phyloP scores from a whole-genome alignment of 768 basidiomycete species.

The Boletus rubropictus region DNA sequence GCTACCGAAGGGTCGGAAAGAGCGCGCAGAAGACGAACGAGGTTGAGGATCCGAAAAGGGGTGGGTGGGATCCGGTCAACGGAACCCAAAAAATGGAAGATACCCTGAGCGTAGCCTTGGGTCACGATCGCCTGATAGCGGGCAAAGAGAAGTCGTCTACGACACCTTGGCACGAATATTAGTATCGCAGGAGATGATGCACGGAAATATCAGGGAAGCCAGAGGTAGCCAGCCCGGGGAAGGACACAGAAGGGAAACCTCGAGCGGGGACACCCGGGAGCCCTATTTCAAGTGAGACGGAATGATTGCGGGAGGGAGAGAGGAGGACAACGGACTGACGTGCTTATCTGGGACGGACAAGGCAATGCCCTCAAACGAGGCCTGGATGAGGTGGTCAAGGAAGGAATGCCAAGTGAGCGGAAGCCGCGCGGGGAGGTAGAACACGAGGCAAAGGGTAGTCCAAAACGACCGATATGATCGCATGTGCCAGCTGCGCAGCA shows the following conservation, averaged over 20 bases:
- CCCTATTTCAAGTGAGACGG: background rate
- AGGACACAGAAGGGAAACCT: background rate
- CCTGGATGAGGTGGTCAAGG: slow-evolving; percentile 1
- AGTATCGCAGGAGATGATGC: slow-evolving; percentile 3
- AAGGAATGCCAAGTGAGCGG: background rate
- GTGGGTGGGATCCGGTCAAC: slow-evolving; percentile 20
- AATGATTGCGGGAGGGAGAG: background rate
- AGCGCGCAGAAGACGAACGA: background rate
- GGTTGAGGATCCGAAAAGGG: slow-evolving; percentile 16
- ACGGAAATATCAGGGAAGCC: slow-evolving; percentile 7
- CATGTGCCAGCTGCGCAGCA: background rate
- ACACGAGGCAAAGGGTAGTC: slow-evolving; percentile 17
- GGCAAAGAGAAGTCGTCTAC: slow-evolving; percentile 5
- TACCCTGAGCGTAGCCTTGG: slow-evolving; percentile 14
- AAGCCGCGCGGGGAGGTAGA: slow-evolving; percentile 12
- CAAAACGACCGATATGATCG: slow-evolving; percentile 4
- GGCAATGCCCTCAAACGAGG: slow-evolving; percentile 1
- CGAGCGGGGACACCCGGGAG: background rate
- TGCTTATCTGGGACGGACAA: slow-evolving; percentile 9
- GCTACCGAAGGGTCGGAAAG: background rate
- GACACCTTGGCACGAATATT: slow-evolving; percentile 6
- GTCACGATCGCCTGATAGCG: slow-evolving; percentile 7
- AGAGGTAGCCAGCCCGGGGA: background rate
- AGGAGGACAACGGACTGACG: slow-evolving; percentile 1
- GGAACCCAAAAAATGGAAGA: slow-evolving; percentile 15